A percentile compares a stretch with the other conserved stretches of the same genome.
Conservation (phyloP, 305 asterid genomes). For the Fraxinus greggii region DNA sequence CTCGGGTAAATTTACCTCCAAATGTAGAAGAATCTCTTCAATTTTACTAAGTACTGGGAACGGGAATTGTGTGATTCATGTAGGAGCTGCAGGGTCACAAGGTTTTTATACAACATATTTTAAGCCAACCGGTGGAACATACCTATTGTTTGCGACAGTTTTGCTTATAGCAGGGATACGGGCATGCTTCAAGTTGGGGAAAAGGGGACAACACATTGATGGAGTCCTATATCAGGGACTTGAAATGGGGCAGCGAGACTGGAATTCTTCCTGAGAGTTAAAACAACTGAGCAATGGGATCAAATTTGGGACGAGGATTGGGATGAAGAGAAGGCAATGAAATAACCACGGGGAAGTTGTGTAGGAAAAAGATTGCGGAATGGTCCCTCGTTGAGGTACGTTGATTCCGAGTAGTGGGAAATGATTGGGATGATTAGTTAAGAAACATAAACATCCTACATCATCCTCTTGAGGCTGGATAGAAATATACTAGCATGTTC, state of each 20-base stretch:
- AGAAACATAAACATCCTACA: not conserved
- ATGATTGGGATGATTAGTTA: slow-evolving; percentile 33
- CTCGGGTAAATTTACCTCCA: slow-evolving; percentile 49
- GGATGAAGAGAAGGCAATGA: slow-evolving; percentile 55
- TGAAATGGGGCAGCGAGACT: slow-evolving; percentile 52
- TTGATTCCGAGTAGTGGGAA: slow-evolving; percentile 39
- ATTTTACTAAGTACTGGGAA: slow-evolving; percentile 31
- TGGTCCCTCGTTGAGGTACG: slow-evolving; percentile 34
- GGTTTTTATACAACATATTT: slow-evolving; percentile 27
- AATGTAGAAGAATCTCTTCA: slow-evolving; percentile 33
- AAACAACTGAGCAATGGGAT: slow-evolving; percentile 48
- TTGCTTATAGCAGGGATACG: slow-evolving; percentile 46
- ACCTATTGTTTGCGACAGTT: slow-evolving; percentile 43
- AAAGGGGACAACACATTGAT: slow-evolving; percentile 34
- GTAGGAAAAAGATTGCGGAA: slow-evolving; percentile 24
- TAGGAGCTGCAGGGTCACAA: slow-evolving; percentile 31
- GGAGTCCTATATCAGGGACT: slow-evolving; percentile 59
- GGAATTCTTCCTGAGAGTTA: slow-evolving; percentile 30
- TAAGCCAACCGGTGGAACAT: slow-evolving; percentile 44
- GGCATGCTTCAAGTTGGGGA: slow-evolving; percentile 53
- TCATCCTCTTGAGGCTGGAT: not conserved
- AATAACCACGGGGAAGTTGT: slow-evolving; percentile 30
- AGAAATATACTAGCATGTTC: not conserved
- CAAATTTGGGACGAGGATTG: slow-evolving; percentile 68
- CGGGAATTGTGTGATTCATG: slow-evolving; percentile 39